These are phyloP conservation scores for Hemileccinum impolitum DNA, from an alignment of 768 basidiomycete genomes.

Conservation along the genomic window DNA sequence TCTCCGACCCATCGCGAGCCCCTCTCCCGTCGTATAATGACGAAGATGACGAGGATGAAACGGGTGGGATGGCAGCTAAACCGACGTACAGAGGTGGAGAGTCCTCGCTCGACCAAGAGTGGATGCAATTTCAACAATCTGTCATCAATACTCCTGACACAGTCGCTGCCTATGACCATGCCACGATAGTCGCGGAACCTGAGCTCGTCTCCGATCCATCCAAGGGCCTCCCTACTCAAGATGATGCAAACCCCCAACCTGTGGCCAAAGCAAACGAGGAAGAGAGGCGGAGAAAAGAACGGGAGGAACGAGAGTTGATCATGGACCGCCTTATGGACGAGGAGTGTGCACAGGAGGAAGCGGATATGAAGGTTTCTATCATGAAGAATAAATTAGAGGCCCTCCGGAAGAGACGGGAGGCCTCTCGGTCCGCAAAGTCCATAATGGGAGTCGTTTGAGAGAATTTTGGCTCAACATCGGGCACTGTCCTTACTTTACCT, in stretches of 20 bases:
- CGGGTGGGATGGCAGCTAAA: slow-evolving; percentile 9
- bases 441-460: slow-evolving; percentile 17
- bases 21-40: slow-evolving; percentile 36
- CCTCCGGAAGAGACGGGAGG: slow-evolving; percentile 46
- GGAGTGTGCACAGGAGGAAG: slow-evolving; percentile 84
- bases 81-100: slow-evolving; percentile 4
- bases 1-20: slow-evolving; percentile 68
- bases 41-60: slow-evolving; percentile 43
- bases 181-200: slow-evolving; percentile 71
- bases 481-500: too few species aligned
- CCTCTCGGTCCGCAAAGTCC: slow-evolving; percentile 21
- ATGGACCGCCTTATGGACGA: slow-evolving; percentile 85
- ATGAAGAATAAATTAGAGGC: slow-evolving; percentile 67
- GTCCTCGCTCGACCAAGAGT: slow-evolving; percentile 62
- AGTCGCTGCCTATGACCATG: slow-evolving; percentile 58
- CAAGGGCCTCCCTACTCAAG: slow-evolving; percentile 47
- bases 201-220: slow-evolving; percentile 45
- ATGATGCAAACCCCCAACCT: slow-evolving; percentile 20
- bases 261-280: slow-evolving; percentile 29
- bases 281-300: slow-evolving; percentile 48
- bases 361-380: slow-evolving; percentile 65
- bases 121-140: slow-evolving; percentile 66
- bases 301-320: slow-evolving; percentile 76
- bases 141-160: slow-evolving; percentile 45
- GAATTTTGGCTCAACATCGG: background rate